Base-by-base conservation (phyloP, 1,284 basidiomycete genomes). In the Ganoderma resinaceum region DNA sequence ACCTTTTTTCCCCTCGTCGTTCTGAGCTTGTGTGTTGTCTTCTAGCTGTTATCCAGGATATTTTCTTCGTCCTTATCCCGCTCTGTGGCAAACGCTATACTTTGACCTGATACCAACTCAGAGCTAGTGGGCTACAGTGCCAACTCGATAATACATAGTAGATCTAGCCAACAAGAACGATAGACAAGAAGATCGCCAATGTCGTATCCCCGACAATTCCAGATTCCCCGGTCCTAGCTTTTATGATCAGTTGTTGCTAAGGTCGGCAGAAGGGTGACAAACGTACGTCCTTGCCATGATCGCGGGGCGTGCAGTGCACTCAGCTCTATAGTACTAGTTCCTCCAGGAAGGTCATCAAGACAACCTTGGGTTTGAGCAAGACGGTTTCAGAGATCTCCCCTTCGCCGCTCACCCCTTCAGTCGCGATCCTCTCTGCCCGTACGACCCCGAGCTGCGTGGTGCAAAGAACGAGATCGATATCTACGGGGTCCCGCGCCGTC, bases 401-500 rank as follows among this genome's bases (percentile, higher is more conserved):
- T 33, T 33, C 29, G 29, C 29, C 26, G 14, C 29, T 16, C 6
- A 23, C 26, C n/a, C 29, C 53, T 26, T 49, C 53, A 3, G 6
- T 33, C 29, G 53, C 31, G 4, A 9, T 55, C 31, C 9, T 31
- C 66, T 80, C 77, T 43, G 71, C 76, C 66, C 79, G 73, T 52
- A 73, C 71, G 61, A 82, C 67, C n/a, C 82, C 80, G 0, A 82
- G 72, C 23, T 79, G 75, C 3, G 80, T 82, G 20, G 80, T 80
- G 67, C 82, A 82, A 9, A 82, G 61, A 0, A 82, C 68, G 1
- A 43, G n/a, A 5, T 38, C 69, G 66, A 1, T n/a, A 40, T 23
- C 18, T 3, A 52, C 40, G 2, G 23, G 5, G 1, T 55, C 26
- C 7, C 58, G 40, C 26, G 65, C 53, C 0, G 62, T 70, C 0